A percentile compares a stretch with the other conserved stretches of the same genome.
These are phyloP conservation scores for Allomyces macrogynus DNA, from an alignment of 192 early-diverging fungal genomes.

Conservation along the genomic window DNA sequence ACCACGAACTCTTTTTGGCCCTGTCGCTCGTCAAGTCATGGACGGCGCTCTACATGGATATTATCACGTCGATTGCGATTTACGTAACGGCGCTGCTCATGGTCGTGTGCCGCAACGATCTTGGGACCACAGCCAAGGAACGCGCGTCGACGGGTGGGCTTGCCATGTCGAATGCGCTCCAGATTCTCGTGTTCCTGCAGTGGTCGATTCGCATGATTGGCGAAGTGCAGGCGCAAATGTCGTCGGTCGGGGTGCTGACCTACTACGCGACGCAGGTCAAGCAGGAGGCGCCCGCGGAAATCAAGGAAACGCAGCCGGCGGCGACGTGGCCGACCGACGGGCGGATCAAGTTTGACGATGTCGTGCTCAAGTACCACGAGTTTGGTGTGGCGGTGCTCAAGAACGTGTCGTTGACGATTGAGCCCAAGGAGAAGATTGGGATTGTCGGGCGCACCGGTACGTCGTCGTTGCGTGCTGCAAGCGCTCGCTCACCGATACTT, in stretches of 20 bases:
- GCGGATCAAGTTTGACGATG: conserved; percentile 38
- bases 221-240: conserved; percentile 37
- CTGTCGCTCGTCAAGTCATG: conserved; percentile 26
- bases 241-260: conserved; percentile 31
- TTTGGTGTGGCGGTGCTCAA: conserved; percentile 34
- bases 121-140: conserved; percentile 8
- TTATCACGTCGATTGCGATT: conserved; percentile 39
- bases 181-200: conserved; percentile 44
- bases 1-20: conserved; percentile 46
- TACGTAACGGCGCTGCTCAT: conserved; percentile 37
- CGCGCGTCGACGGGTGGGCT: conserved; percentile 29
- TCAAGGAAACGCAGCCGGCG: conserved; percentile 16
- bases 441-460: conserved; percentile 19
- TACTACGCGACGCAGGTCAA: conserved; percentile 22
- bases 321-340: conserved; percentile 9
- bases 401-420: conserved; percentile 12
- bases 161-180: conserved; percentile 40
- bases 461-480: conserved; percentile 4
- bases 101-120: conserved; percentile 13
- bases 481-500: conserved; percentile 1
- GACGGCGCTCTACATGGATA: conserved; percentile 38
- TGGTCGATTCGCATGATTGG: conserved; percentile 32
- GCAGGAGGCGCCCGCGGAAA: conserved; percentile 25
- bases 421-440: conserved; percentile 23
- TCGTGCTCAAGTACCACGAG: conserved; percentile 41